Conservation (phyloP, 192 early-diverging fungal genomes). For the Funneliformis mosseae region DNA sequence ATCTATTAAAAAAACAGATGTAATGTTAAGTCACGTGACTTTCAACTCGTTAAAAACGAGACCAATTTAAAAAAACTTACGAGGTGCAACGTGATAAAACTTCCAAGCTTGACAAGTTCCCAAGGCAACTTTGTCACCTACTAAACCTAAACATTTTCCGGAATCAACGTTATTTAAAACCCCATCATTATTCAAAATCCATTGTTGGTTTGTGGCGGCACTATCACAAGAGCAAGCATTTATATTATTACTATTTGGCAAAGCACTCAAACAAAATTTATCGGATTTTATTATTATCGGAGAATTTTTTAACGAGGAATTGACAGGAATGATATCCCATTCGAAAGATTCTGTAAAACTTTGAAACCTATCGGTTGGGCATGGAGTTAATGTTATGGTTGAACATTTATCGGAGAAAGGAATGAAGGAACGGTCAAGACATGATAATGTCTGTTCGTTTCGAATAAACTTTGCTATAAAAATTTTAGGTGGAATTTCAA, state of each 20-base stretch:
- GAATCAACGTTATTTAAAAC: neutral
- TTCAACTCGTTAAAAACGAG: neutral
- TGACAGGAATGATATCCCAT: neutral
- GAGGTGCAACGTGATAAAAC: constrained; percentile 11
- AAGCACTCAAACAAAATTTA: constrained; percentile 9
- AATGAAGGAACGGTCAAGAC: neutral
- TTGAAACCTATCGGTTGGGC: neutral
- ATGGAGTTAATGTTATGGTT: no score
- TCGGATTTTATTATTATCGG: constrained; percentile 2
- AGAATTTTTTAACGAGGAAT: neutral
- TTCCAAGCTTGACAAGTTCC: constrained; percentile 22
- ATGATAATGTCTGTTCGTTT: neutral
- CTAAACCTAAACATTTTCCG: neutral
- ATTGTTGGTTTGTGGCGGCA: neutral
- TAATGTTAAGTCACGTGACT: neutral
- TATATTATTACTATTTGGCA: constrained; percentile 1
- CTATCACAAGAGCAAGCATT: constrained; percentile 27
- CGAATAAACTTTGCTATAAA: neutral
- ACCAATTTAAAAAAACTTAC: neutral
- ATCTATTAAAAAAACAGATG: neutral
- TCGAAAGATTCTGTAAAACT: neutral
- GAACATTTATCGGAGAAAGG: neutral
- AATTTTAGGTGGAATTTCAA: neutral
- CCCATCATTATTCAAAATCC: constrained; percentile 7
- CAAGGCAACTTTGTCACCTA: constrained; percentile 1